Percentiles rank a stretch among this genome's conserved stretches.
Evolutionary conservation across 2,329 filamentous ascomycete species (phyloP).

Genomic region (Fusarium kyushuense): DNA sequence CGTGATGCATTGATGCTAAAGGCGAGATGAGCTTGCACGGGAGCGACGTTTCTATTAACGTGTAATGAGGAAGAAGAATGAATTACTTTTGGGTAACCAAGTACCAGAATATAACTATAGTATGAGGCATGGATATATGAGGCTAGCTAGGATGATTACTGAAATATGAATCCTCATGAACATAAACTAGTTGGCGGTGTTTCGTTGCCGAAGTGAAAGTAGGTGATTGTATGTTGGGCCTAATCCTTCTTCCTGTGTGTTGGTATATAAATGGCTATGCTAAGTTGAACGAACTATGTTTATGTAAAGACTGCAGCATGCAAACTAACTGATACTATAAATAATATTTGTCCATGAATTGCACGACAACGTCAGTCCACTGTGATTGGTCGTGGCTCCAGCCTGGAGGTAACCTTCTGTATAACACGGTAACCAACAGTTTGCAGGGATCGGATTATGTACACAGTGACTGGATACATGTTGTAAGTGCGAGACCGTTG

Average conservation of each 20-base stretch:
- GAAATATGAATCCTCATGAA: background rate
- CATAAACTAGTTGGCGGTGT: background rate
- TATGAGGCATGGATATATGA: background rate
- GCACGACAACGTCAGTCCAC: background rate
- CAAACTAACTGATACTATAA: background rate
- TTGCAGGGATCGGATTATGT: background rate
- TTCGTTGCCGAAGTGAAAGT: background rate
- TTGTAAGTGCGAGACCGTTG: background rate
- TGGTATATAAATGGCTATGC: no score
- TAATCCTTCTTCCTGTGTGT: background rate
- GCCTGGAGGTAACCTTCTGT: background rate
- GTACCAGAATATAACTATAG: conserved; percentile 2
- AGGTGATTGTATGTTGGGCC: no score
- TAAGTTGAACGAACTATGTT: background rate
- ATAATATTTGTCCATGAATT: background rate
- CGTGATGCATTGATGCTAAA: background rate
- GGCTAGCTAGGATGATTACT: conserved; percentile 6
- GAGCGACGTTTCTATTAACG: background rate
- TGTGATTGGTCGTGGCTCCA: background rate
- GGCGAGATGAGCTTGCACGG: background rate
- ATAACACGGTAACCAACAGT: background rate
- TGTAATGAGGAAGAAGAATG: background rate
- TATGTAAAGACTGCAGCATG: background rate
- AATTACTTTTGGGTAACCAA: background rate
- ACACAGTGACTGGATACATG: background rate